A percentile compares a stretch with the other conserved stretches of the same genome.
Conservation (phyloP, 257 asterid genomes). For the Ehretia macrophylla region DNA sequence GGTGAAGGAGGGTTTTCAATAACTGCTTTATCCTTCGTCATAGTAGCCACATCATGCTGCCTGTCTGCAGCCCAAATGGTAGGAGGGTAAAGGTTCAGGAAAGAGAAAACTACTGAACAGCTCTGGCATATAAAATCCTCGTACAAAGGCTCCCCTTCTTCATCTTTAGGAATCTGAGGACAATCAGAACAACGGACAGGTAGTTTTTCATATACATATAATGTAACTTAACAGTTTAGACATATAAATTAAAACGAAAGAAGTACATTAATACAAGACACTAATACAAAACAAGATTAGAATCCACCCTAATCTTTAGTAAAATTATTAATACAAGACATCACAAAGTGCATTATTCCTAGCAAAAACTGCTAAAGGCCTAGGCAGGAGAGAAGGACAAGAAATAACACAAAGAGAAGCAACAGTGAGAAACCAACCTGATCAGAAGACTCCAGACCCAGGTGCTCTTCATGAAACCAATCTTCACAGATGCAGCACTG, state of each 20-base stretch:
- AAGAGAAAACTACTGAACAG: conserved; percentile 63
- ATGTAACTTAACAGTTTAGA: background rate
- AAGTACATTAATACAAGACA: background rate
- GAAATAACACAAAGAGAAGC: conserved; percentile 2
- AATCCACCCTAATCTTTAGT: too few species aligned
- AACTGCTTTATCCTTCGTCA: conserved; percentile 36
- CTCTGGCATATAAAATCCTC: conserved; percentile 84
- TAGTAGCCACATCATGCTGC: conserved; percentile 17
- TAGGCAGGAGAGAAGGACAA: background rate
- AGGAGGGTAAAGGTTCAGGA: conserved; percentile 61
- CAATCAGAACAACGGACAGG: background rate
- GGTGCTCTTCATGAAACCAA: conserved; percentile 98
- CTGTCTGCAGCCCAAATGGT: conserved; percentile 29
- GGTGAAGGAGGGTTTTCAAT: conserved; percentile 28
- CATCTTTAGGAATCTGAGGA: conserved; percentile 74
- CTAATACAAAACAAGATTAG: too few species aligned
- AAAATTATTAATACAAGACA: too few species aligned
- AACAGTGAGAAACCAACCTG: conserved; percentile 44
- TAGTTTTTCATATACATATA: background rate
- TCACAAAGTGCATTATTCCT: too few species aligned
- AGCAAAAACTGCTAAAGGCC: background rate
- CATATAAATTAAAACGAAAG: conserved; percentile 4
- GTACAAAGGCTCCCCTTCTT: conserved; percentile 79
- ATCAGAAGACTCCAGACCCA: conserved; percentile 57
- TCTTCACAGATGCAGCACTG: conserved; percentile 97